Conservation (phyloP, 148 eudicot genomes). For the Dianthus caryophyllus region DNA sequence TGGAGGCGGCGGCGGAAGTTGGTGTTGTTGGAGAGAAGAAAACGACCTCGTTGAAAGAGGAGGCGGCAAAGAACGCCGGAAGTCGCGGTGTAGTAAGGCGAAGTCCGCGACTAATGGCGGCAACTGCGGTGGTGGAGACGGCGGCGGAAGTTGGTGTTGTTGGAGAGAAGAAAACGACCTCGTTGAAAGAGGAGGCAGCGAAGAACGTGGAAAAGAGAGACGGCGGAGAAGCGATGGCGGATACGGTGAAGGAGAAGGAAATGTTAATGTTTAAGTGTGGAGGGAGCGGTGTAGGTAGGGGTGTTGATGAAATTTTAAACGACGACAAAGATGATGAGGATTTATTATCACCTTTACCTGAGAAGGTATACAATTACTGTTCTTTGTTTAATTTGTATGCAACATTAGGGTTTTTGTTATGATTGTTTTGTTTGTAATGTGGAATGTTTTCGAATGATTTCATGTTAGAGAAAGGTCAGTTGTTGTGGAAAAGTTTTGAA, state of each 20-base stretch:
- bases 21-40: slow-evolving; percentile 21
- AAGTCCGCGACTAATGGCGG: slow-evolving; percentile 18
- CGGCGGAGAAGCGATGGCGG: slow-evolving; percentile 49
- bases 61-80: slow-evolving; percentile 12
- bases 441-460: neutral
- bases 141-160: slow-evolving; percentile 21
- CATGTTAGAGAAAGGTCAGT: too few species aligned
- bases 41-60: slow-evolving; percentile 25
- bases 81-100: slow-evolving; percentile 27
- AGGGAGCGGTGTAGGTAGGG: too few species aligned
- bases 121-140: neutral
- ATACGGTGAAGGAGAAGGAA: slow-evolving; percentile 30
- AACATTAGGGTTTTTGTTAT: neutral
- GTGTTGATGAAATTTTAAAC: slow-evolving; percentile 34
- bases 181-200: slow-evolving; percentile 18
- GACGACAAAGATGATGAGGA: slow-evolving; percentile 46
- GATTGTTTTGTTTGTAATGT: neutral
- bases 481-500: too few species aligned
- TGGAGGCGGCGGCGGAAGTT: neutral
- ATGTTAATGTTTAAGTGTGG: slow-evolving; percentile 68
- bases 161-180: slow-evolving; percentile 29
- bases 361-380: slow-evolving; percentile 38
- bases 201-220: slow-evolving; percentile 26
- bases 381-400: neutral
- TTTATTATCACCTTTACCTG: slow-evolving; percentile 59